Evolutionary conservation across 495 filamentous ascomycete species (phyloP).

Genomic region (Neohortaea acidophila): DNA sequence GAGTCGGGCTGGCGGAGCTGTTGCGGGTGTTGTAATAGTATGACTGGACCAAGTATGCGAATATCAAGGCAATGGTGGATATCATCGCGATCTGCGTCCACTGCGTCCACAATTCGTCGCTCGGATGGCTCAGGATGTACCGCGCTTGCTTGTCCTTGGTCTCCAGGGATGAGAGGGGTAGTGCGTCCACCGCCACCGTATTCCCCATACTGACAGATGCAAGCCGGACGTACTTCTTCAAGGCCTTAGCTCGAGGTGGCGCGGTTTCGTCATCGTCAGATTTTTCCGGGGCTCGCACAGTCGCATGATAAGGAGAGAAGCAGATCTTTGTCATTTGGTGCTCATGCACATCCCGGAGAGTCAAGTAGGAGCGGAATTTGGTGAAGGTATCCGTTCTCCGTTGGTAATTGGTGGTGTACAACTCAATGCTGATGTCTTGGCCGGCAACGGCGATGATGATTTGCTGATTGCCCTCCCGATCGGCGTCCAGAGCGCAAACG

Average conservation of each 20-base stretch:
- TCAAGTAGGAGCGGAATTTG: conserved; percentile 45
- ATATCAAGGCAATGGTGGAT: conserved; percentile 39
- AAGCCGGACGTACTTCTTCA: conserved; percentile 53
- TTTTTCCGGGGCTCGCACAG: conserved; percentile 29
- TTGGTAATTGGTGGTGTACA: conserved; percentile 48
- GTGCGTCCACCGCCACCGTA: conserved; percentile 68
- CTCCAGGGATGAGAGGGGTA: conserved; percentile 48
- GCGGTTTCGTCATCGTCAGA: conserved; percentile 11
- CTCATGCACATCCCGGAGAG: conserved; percentile 59
- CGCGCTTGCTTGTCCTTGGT: conserved; percentile 37
- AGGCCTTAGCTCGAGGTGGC: background rate
- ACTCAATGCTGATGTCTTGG: conserved; percentile 63
- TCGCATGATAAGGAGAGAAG: conserved; percentile 58
- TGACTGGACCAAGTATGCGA: conserved; percentile 47
- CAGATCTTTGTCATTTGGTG: conserved; percentile 70
- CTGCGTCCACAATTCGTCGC: conserved; percentile 33
- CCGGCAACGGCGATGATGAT: conserved; percentile 69
- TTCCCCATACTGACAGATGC: conserved; percentile 76
- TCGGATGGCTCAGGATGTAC: conserved; percentile 51
- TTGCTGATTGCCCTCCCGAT: conserved; percentile 42
- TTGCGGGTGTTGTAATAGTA: conserved; percentile 30
- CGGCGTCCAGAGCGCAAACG: conserved; percentile 44
- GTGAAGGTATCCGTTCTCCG: conserved; percentile 35
- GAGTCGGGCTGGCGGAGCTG: background rate
- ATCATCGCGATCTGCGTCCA: conserved; percentile 37